Evolutionary conservation across 169 alveolate species (phyloP).

Genomic region (Cryptosporidium meleagridis): DNA sequence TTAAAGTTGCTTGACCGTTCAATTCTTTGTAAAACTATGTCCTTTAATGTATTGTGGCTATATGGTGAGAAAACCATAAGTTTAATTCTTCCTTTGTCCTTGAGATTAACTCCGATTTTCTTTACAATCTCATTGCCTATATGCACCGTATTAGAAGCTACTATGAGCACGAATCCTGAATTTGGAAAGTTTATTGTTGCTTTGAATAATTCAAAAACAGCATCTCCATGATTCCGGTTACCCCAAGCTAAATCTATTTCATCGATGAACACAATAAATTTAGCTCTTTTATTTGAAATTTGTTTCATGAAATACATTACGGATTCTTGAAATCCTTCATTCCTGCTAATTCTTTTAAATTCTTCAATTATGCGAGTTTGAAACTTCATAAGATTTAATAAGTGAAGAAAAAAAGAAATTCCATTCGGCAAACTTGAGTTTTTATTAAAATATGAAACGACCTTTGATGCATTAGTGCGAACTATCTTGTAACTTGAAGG

Average conservation of each 20-base stretch:
- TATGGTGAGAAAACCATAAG: conserved; percentile 68
- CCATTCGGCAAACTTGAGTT: not conserved
- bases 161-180: conserved; percentile 12
- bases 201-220: conserved; percentile 27
- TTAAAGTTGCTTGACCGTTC: not conserved
- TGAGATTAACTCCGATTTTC: conserved; percentile 18
- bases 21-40: conserved; percentile 35
- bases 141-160: conserved; percentile 41
- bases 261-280: conserved; percentile 36
- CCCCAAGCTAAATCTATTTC: conserved; percentile 31
- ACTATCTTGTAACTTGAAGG: conserved; percentile 18
- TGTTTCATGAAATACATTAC: conserved; percentile 22
- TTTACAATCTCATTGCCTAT: conserved; percentile 30
- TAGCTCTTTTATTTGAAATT: conserved; percentile 4
- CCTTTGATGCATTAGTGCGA: conserved; percentile 64
- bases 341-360: conserved; percentile 8
- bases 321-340: conserved; percentile 32
- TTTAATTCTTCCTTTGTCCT: conserved; percentile 6
- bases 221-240: not conserved
- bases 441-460: conserved; percentile 15
- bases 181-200: conserved; percentile 25
- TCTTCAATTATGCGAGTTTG: conserved; percentile 16
- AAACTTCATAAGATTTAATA: conserved; percentile 26
- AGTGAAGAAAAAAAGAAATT: conserved; percentile 3
- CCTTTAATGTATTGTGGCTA: conserved; percentile 35